Base-by-base conservation (phyloP, 163 green algal species). In the Smithsoniella earleae region DNA sequence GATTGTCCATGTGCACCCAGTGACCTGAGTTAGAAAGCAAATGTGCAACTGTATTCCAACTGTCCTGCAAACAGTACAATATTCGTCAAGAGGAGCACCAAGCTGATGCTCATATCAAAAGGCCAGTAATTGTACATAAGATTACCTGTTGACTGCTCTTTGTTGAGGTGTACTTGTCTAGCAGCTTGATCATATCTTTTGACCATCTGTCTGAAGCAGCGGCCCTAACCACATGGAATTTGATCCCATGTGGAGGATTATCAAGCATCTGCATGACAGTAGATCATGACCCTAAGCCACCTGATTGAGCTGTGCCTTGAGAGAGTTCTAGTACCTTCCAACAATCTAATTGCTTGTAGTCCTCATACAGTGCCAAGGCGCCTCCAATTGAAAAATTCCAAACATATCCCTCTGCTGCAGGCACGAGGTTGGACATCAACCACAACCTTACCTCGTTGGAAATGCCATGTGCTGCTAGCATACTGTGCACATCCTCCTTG, bases 1-100 rank as follows among this genome's bases (percentile, higher is more conserved):
- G 88, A 75, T 94, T 89, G 65, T 95, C 89, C 8, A 84, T 77
- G 74, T 96, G 89, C 62, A 96, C 52, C 89, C 89, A 94, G 62
- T 96, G 89, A 1, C 88, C 89, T 5, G 87, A 86, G 33, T 86
- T 73, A n/a, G 77, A 62, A 30, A 94, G 73, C 28, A 86, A 77
- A 54, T 88, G 82, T 22, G 78, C 76, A 36, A 80, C 40, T 10
- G 66, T 75, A 1, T 28, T 69, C 25, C 58, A n/a, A n/a, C n/a
- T n/a, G n/a, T n/a, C n/a, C n/a, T n/a, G n/a, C n/a, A n/a, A n/a
- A n/a, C n/a, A n/a, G n/a, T n/a, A n/a, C n/a, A n/a, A n/a, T n/a
- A n/a, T n/a, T n/a, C n/a, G n/a, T n/a, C n/a, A n/a, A n/a, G n/a
- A n/a, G n/a, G n/a, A n/a, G n/a, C n/a, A n/a, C n/a, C n/a, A n/a